These are phyloP conservation scores for Morella rubra DNA, from an alignment of 306 rosid species.

Conservation along the genomic window DNA sequence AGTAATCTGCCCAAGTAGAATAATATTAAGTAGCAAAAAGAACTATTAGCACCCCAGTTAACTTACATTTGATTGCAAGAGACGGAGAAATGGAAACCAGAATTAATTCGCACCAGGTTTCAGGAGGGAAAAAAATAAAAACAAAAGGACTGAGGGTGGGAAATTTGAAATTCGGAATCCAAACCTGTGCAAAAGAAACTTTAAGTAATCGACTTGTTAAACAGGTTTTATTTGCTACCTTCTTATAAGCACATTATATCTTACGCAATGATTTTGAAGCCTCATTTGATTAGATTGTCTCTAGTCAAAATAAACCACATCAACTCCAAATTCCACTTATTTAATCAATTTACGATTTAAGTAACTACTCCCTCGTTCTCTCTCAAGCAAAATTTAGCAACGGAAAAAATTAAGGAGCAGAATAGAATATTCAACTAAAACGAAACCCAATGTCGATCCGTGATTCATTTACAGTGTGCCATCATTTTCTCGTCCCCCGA, in stretches of 20 bases:
- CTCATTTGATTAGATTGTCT: not conserved
- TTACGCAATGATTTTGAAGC: no score
- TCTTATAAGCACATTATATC: not conserved
- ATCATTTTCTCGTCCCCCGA: not conserved
- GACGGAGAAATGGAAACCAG: not conserved
- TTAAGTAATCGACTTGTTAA: not conserved
- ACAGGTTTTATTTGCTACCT: not conserved
- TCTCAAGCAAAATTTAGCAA: not conserved
- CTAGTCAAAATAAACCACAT: not conserved
- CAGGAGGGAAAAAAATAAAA: no score
- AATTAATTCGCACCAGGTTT: not conserved
- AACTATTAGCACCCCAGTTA: not conserved
- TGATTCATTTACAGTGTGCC: not conserved
- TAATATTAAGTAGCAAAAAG: not conserved
- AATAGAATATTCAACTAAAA: not conserved
- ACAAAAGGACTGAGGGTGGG: no score
- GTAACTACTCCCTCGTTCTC: not conserved
- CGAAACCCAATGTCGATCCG: not conserved
- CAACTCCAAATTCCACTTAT: not conserved
- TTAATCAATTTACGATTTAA: no score
- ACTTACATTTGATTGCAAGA: not conserved
- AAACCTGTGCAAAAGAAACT: not conserved
- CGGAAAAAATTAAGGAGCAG: not conserved
- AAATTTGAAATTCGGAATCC: no score
- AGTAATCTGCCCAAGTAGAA: slow-evolving; percentile 51